Percentiles rank a stretch among this genome's conserved stretches.
Conservation (phyloP, 805 yeast genomes). For the Brettanomyces bruxellensis region DNA sequence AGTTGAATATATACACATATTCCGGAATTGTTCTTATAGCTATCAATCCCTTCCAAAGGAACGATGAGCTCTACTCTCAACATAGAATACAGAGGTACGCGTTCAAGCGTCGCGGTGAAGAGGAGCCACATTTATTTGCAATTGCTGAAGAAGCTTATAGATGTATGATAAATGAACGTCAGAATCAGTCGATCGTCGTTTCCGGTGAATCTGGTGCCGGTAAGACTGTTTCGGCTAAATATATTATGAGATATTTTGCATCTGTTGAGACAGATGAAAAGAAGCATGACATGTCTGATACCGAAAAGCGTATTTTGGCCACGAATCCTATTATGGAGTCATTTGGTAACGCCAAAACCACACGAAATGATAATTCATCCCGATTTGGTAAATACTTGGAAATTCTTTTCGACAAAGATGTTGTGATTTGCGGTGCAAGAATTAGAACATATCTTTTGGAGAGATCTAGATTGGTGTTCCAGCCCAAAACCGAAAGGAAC, state of each 20-base stretch:
- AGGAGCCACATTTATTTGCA: conserved; percentile 95
- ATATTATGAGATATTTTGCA: conserved; percentile 95
- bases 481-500: conserved; percentile 84
- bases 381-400: conserved; percentile 96
- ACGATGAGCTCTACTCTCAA: conserved; percentile 83
- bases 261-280: conserved; percentile 61
- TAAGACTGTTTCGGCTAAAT: conserved; percentile 93
- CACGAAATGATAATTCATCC: conserved; percentile 95
- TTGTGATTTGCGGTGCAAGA: conserved; percentile 87
- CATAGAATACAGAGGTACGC: conserved; percentile 94
- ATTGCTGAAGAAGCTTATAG: conserved; percentile 97
- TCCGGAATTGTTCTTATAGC: conserved; percentile 97
- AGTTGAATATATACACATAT: conserved; percentile 86
- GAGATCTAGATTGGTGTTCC: conserved; percentile 90
- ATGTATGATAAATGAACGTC: conserved; percentile 78
- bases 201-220: conserved; percentile 99
- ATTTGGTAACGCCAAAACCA: conserved; percentile 96
- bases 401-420: conserved; percentile 67
- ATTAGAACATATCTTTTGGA: conserved; percentile 89
- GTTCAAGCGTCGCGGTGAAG: conserved; percentile 86
- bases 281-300: conserved; percentile 67
- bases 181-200: conserved; percentile 92
- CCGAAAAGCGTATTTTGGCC: conserved; percentile 90
- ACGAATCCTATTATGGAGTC: conserved; percentile 98
- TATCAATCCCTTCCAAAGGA: conserved; percentile 88